Percentiles rank a stretch among this genome's conserved stretches.
Evolutionary conservation across 2,329 filamentous ascomycete genomes (phyloP).

Genomic region (Tolypocladium nubicola): DNA sequence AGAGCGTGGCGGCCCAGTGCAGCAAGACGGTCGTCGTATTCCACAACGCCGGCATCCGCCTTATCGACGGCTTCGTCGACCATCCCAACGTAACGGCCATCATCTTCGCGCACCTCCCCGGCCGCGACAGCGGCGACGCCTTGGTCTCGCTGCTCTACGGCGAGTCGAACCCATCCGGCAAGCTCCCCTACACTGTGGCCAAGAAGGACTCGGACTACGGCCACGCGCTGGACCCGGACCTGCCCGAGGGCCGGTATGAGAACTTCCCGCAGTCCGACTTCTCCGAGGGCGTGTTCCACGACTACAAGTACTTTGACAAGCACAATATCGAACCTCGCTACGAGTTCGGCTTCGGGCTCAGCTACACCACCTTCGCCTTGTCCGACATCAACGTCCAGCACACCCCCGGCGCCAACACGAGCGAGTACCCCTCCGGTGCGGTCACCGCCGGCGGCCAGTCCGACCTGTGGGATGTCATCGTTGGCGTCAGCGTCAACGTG

Average conservation of each 20-base stretch:
- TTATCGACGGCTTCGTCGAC: conserved; percentile 51
- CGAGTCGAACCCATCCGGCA: conserved; percentile 43
- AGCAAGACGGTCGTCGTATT: conserved; percentile 54
- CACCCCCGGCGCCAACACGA: conserved; percentile 9
- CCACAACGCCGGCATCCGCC: conserved; percentile 51
- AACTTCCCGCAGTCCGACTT: conserved; percentile 42
- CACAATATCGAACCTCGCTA: conserved; percentile 37
- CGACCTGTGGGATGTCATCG: conserved; percentile 37
- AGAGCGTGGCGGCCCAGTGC: conserved; percentile 46
- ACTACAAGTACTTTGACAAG: conserved; percentile 45
- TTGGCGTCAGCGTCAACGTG: conserved; percentile 25
- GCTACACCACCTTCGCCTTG: conserved; percentile 44
- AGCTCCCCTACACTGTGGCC: conserved; percentile 52
- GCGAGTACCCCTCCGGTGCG: conserved; percentile 25
- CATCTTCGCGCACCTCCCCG: conserved; percentile 53
- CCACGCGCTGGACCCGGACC: conserved; percentile 25
- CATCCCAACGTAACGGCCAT: conserved; percentile 54
- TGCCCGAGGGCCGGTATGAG: conserved; percentile 38
- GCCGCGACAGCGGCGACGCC: conserved; percentile 49
- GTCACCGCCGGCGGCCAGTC: conserved; percentile 31
- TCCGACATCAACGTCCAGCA: conserved; percentile 27
- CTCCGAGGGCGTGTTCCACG: conserved; percentile 38
- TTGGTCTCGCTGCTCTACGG: conserved; percentile 48
- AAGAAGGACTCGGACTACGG: conserved; percentile 46
- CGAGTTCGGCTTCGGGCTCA: conserved; percentile 46